phyloP scores from a whole-genome alignment of 176 grass and related monocot genomes.

The Rhynchospora breviuscula region DNA sequence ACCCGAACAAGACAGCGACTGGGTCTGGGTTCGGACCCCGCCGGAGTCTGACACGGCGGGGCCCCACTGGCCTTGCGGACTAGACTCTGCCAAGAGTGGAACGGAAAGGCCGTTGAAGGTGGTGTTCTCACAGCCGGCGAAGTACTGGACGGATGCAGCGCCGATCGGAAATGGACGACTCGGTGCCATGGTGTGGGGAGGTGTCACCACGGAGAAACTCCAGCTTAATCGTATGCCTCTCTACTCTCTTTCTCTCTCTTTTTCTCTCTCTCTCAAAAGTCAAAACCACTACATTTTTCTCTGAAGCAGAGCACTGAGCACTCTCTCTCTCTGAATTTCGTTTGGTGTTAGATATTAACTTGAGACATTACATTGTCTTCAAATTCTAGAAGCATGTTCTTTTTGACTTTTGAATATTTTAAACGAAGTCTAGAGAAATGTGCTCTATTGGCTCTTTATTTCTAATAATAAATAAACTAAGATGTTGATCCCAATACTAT shows the following conservation, averaged over 20 bases:
- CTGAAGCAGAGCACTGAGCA: too few relatives aligned
- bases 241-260: background rate
- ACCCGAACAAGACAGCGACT: conserved; percentile 35
- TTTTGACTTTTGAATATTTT: background rate
- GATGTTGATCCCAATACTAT: background rate
- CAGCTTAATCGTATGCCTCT: conserved; percentile 70
- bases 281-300: background rate
- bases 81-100: background rate
- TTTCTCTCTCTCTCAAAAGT: background rate
- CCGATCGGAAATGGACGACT: conserved; percentile 82
- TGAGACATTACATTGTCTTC: background rate
- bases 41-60: conserved; percentile 37
- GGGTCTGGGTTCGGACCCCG: conserved; percentile 53
- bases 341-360: background rate
- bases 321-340: background rate
- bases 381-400: conserved; percentile 6
- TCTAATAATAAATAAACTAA: background rate
- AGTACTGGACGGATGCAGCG: conserved; percentile 65
- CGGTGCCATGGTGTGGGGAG: conserved; percentile 85
- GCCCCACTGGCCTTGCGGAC: conserved; percentile 21
- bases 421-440: background rate
- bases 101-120: conserved; percentile 53
- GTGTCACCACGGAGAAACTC: conserved; percentile 63
- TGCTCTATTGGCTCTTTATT: background rate
- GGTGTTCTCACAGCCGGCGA: conserved; percentile 50